A percentile compares a stretch with the other conserved stretches of the same genome.
Evolutionary conservation across 257 asterid genomes (phyloP).

Genomic region (Solanum chiquidenum): DNA sequence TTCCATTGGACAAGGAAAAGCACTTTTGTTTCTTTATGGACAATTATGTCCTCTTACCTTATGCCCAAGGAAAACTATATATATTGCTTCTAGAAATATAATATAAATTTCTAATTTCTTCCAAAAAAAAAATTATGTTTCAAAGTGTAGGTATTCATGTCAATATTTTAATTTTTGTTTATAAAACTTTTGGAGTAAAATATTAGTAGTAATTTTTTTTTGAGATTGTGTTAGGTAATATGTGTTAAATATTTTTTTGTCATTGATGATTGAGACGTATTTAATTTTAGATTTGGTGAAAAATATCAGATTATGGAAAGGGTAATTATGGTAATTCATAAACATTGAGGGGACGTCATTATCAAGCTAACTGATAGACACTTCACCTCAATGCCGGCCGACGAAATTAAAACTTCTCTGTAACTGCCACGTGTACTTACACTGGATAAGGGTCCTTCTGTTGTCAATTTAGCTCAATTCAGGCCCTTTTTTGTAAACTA

Average conservation of each 20-base stretch:
- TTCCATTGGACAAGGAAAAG: background rate
- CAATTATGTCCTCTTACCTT: background rate
- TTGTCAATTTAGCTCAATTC: conserved; percentile 7
- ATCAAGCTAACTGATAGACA: background rate
- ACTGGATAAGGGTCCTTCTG: conserved; percentile 30
- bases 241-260: no score
- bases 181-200: no score
- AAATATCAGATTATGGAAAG: background rate
- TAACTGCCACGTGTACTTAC: conserved; percentile 34
- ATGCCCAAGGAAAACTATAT: background rate
- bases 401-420: background rate
- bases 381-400: conserved; percentile 16
- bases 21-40: background rate
- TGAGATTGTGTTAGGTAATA: no score
- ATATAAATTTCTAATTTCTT: background rate
- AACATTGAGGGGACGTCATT: conserved; percentile 9
- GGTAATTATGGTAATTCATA: conserved; percentile 17
- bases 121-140: background rate
- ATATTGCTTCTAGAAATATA: background rate
- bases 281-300: background rate
- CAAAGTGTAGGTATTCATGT: no score
- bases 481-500: conserved; percentile 1
- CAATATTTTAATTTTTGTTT: no score
- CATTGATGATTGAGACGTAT: no score
- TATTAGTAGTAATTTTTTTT: no score